Evolutionary conservation across 1,284 basidiomycete species (phyloP).

Genomic region (Ustilago trichophora): DNA sequence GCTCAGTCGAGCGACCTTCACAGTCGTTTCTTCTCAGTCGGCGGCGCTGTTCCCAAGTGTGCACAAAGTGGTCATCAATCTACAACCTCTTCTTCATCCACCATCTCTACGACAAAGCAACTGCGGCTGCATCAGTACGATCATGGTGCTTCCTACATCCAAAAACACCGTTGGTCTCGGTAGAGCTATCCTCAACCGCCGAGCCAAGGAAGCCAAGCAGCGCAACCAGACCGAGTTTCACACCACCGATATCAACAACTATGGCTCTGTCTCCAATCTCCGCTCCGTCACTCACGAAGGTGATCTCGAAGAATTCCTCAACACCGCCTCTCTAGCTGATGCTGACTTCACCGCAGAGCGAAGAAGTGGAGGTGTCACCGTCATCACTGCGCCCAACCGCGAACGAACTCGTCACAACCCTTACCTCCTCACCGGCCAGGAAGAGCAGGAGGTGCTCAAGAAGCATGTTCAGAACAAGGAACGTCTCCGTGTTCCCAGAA

Average conservation of each 20-base stretch:
- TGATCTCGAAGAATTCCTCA: constrained; percentile 95
- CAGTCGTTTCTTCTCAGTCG: neutral
- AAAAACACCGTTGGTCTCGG: constrained; percentile 65
- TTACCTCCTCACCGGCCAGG: constrained; percentile 82
- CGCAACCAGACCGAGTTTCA: constrained; percentile 59
- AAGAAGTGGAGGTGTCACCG: constrained; percentile 79
- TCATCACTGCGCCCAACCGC: constrained; percentile 75
- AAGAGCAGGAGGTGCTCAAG: constrained; percentile 74
- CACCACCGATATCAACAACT: constrained; percentile 68
- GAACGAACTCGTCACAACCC: constrained; percentile 74
- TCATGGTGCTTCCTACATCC: constrained; percentile 59
- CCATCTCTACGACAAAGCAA: neutral
- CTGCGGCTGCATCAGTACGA: constrained; percentile 3
- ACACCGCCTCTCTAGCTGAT: constrained; percentile 91
- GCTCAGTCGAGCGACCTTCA: constrained; percentile 10
- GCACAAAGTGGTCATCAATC: too few relatives aligned
- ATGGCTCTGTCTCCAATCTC: constrained; percentile 69
- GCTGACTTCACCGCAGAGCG: constrained; percentile 97
- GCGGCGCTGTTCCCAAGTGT: too few relatives aligned
- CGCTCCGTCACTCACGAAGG: constrained; percentile 94
- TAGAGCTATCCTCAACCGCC: constrained; percentile 62
- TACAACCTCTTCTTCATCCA: neutral
- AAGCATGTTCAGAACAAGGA: constrained; percentile 61
- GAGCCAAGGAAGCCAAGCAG: constrained; percentile 56
- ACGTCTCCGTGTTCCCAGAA: constrained; percentile 59